A percentile compares a stretch with the other conserved stretches of the same genome.
Conservation (phyloP, 2,329 filamentous ascomycete genomes). For the Diaporthe humulicola region DNA sequence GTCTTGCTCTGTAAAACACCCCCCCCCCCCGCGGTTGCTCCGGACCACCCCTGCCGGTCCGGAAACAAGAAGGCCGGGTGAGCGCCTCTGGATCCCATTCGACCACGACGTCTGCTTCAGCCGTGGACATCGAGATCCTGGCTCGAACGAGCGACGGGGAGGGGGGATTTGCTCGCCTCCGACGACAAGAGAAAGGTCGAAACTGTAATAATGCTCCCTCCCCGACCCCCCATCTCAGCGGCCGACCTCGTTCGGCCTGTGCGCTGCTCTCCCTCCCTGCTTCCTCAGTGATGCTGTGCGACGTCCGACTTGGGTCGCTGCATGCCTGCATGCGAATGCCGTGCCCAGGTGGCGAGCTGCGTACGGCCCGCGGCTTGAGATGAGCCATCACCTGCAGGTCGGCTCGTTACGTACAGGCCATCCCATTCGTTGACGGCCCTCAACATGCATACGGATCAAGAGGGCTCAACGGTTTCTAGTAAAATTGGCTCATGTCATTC, state of each 20-base stretch:
- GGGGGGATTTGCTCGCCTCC: neutral
- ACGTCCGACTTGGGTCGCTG: conserved; percentile 20
- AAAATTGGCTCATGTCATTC: neutral
- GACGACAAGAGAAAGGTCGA: neutral
- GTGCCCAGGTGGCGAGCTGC: conserved; percentile 18
- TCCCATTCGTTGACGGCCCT: neutral
- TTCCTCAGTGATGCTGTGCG: neutral
- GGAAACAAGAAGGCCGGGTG: neutral
- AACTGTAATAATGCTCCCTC: neutral
- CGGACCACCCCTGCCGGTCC: conserved; percentile 17
- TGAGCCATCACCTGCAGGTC: conserved; percentile 22
- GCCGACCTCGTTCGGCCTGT: neutral
- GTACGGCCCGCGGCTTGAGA: neutral
- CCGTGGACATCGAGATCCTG: conserved; percentile 4
- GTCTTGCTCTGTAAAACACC: neutral
- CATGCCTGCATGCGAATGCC: conserved; percentile 29
- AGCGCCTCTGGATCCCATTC: neutral
- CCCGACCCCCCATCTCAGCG: neutral
- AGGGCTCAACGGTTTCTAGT: neutral
- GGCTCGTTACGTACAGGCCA: neutral
- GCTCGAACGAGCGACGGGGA: neutral
- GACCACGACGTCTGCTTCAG: neutral
- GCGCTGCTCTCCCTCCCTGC: neutral
- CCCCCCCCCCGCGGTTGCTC: conserved; percentile 5
- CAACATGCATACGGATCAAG: neutral